Percentiles rank a stretch among this genome's conserved stretches.
These are phyloP conservation scores for Botrytis galanthina DNA, from an alignment of 2,329 filamentous ascomycete species.

Conservation along the genomic window DNA sequence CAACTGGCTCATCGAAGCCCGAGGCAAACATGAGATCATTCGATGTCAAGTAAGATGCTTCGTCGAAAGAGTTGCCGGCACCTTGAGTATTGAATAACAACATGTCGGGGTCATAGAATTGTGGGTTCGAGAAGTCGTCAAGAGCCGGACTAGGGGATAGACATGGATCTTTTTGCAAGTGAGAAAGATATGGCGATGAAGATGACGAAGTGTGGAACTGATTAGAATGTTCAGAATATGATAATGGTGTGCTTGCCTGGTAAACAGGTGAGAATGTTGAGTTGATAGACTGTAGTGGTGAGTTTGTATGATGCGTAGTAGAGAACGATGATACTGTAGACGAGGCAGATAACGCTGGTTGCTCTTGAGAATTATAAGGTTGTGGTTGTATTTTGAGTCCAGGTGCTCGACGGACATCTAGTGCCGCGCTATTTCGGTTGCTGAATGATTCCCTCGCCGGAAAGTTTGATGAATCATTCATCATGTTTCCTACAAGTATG, in stretches of 20 bases:
- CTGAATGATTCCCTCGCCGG: background rate
- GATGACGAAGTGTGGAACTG: background rate
- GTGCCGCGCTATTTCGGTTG: background rate
- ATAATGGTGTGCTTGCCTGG: background rate
- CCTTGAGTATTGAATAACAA: background rate
- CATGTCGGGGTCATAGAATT: background rate
- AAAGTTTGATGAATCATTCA: background rate
- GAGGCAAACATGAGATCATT: background rate
- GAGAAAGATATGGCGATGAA: background rate
- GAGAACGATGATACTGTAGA: slow-evolving; percentile 2
- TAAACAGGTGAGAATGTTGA: slow-evolving; percentile 1
- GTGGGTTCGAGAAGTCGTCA: background rate
- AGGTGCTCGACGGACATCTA: background rate
- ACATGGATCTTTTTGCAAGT: background rate
- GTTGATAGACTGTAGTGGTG: background rate
- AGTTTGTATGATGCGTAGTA: background rate
- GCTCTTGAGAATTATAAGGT: background rate
- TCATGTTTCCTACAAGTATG: background rate
- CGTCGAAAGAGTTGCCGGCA: background rate
- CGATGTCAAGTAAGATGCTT: background rate
- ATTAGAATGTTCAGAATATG: slow-evolving; percentile 2
- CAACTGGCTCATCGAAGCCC: background rate
- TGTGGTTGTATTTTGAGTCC: background rate
- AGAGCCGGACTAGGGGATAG: background rate
- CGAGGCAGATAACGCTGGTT: background rate